Conservation (phyloP, 441 rosid genomes). For the Populus tomentosa region DNA sequence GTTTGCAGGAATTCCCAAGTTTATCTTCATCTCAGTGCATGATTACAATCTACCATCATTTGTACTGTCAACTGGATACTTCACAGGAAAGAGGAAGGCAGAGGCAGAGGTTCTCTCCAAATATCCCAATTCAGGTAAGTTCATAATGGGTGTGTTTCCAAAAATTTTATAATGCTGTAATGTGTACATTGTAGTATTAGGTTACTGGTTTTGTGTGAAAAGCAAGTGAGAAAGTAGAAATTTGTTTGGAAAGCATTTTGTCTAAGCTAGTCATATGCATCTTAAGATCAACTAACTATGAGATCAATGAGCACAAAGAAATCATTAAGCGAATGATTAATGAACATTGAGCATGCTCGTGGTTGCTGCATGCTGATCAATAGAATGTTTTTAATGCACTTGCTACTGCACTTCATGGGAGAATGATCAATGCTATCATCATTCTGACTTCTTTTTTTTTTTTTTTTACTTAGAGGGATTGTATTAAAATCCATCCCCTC, state of each 20-base stretch:
- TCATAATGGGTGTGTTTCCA: neutral
- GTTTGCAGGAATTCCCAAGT: slow-evolving; percentile 71
- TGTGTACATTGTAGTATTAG: neutral
- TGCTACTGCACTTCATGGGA: no score
- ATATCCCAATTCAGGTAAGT: slow-evolving; percentile 73
- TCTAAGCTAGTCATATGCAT: neutral
- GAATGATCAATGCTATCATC: no score
- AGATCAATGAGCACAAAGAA: neutral
- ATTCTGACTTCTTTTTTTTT: no score
- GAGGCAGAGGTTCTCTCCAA: slow-evolving; percentile 85
- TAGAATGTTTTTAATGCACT: neutral
- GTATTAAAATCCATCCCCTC: no score
- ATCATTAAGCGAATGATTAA: neutral
- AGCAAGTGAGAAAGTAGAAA: neutral
- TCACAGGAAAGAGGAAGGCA: slow-evolving; percentile 82
- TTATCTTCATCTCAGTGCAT: slow-evolving; percentile 75
- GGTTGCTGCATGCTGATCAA: neutral
- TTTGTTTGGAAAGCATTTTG: neutral
- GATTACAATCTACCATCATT: slow-evolving; percentile 89
- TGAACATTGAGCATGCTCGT: neutral
- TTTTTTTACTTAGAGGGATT: no score
- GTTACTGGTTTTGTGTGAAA: neutral
- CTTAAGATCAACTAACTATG: neutral
- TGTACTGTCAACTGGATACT: slow-evolving; percentile 69
- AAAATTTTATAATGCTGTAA: neutral